Base-by-base conservation (phyloP, 139 green algal species). In the Ulvella scutata region DNA sequence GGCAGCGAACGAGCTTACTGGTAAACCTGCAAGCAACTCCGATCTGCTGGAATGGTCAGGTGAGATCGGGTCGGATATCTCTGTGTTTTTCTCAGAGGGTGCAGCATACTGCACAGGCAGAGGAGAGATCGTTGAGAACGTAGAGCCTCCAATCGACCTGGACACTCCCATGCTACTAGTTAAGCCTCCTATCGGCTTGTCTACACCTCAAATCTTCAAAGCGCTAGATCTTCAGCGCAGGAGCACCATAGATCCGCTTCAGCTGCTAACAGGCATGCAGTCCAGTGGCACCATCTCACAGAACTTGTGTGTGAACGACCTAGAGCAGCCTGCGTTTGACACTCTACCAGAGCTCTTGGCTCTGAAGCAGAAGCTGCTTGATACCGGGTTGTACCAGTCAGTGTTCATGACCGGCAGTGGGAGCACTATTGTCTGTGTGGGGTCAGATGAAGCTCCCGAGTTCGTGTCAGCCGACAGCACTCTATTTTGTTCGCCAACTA, bases 371-470 rank as follows among this genome's bases (percentile, higher is more conserved):
- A 78, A 85, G 23, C 86, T 98, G 33, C 20, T 72, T 29, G 76
- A 17, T 7, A 73, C 77, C 13, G 73, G 75, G 2, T 34, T 36
- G 23, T 96, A 91, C 74, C 73, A 74, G 34, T 84, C 87, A 3
- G 95, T 98, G 23, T 99, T 99, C 81, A 98, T 99, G 93, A 96
- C 91, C 6, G 95, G 94, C 72, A 96, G 90, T 75, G 93, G 93
- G 40, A 91, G 82, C 72, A 97, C 92, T 1, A 90, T 98, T 9
- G 92, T 98, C 39, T 81, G 85, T 39, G 78, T 94, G 21, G 93
- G 93, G 26, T 82, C 76, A 3, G 85, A 93, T 73, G 72, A 79
- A 7, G 59, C 78, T 6, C 89, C 90, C 0, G 61, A 43, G 9
- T 94, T 90, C 67, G 78, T 94, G 37, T 36, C 51, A 7, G 79